Conservation (phyloP, 2,329 filamentous ascomycete species). For the Eutypa lata region DNA sequence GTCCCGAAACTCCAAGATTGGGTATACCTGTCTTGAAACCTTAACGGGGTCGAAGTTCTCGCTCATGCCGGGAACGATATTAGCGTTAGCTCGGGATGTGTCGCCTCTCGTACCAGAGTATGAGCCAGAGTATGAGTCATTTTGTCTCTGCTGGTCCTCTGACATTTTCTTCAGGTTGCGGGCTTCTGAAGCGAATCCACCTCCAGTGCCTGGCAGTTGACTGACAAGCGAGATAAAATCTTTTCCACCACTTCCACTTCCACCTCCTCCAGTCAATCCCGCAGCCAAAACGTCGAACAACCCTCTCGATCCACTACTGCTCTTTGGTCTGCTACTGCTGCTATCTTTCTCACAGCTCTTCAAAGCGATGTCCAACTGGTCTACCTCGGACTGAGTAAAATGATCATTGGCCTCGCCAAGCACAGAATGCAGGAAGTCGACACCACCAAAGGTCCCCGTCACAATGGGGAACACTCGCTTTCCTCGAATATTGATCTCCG, state of each 20-base stretch:
- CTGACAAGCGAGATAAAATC: constrained; percentile 71
- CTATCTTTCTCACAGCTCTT: constrained; percentile 60
- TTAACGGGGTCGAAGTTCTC: constrained; percentile 74
- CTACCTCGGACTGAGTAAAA: constrained; percentile 80
- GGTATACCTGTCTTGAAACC: constrained; percentile 80
- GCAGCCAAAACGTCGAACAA: background rate
- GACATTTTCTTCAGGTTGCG: constrained; percentile 60
- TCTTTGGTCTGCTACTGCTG: constrained; percentile 29
- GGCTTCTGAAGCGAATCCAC: constrained; percentile 65
- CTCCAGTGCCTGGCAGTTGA: constrained; percentile 70
- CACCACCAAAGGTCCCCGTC: constrained; percentile 74
- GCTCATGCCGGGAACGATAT: constrained; percentile 71
- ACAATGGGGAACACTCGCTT: constrained; percentile 70
- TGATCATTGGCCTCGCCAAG: constrained; percentile 76
- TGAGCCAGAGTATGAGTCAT: constrained; percentile 32
- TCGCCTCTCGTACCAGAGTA: constrained; percentile 30
- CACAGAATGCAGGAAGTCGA: constrained; percentile 81
- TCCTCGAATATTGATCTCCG: constrained; percentile 64
- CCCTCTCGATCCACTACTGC: constrained; percentile 21
- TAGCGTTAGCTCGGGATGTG: constrained; percentile 43
- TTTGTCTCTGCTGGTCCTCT: constrained; percentile 55
- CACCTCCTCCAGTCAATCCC: constrained; percentile 34
- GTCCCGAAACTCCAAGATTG: constrained; percentile 90
- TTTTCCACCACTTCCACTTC: constrained; percentile 36
- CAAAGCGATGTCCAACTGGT: constrained; percentile 73